A percentile compares a stretch with the other conserved stretches of the same genome.
Conservation (phyloP, 495 filamentous ascomycete genomes). For the Saxispiralis lemnorum region DNA sequence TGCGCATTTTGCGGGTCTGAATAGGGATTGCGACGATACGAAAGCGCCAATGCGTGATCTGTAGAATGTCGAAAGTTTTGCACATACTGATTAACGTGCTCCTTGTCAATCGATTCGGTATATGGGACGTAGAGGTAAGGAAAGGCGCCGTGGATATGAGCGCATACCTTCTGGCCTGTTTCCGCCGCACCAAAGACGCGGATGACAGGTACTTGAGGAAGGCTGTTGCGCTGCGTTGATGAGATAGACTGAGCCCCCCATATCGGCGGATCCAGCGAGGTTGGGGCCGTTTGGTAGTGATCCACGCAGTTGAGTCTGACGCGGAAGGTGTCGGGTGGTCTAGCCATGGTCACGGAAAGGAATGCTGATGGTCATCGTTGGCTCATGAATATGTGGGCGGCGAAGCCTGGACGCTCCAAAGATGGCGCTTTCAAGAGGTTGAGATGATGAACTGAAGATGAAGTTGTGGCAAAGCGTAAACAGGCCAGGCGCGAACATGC, state of each 20-base stretch:
- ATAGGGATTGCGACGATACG: conserved; percentile 56
- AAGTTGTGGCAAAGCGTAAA: too few relatives aligned
- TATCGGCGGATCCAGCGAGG: conserved; percentile 65
- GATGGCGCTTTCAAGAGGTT: too few relatives aligned
- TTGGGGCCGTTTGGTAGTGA: conserved; percentile 65
- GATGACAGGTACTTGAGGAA: conserved; percentile 67
- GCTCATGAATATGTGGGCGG: background rate
- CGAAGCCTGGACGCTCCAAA: too few relatives aligned
- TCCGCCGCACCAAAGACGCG: conserved; percentile 87
- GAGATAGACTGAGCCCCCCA: conserved; percentile 32
- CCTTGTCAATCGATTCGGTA: conserved; percentile 44
- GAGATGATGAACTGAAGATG: too few relatives aligned
- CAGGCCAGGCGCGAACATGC: too few relatives aligned
- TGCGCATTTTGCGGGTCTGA: conserved; percentile 32
- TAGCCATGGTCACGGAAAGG: conserved; percentile 7
- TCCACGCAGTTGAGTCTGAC: conserved; percentile 91
- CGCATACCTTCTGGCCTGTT: conserved; percentile 88
- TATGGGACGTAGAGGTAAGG: conserved; percentile 91
- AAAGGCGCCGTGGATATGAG: conserved; percentile 88
- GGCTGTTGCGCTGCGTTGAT: conserved; percentile 33
- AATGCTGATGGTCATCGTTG: conserved; percentile 4
- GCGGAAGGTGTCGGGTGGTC: conserved; percentile 33
- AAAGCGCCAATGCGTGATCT: conserved; percentile 66
- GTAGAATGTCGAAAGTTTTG: conserved; percentile 58
- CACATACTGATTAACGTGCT: conserved; percentile 53